Base-by-base conservation (phyloP, 2,329 filamentous ascomycete species). In the Coniochaeta pulveracea region DNA sequence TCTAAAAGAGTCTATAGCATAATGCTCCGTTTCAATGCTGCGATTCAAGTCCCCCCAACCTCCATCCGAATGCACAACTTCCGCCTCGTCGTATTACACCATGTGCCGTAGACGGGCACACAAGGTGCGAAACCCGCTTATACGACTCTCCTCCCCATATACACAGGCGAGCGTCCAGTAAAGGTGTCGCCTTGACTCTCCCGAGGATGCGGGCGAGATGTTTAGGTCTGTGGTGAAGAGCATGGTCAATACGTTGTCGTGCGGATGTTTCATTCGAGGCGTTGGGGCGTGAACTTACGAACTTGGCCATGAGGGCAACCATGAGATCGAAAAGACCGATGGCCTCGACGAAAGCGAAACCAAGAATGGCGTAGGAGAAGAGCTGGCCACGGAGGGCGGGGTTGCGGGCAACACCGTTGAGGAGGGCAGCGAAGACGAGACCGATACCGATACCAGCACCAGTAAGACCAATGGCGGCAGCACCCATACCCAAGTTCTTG, bases 401-500 rank as follows among this genome's bases (percentile, higher is more conserved):
- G 83, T 93, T 93, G 72, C 85, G 84, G 72, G 85, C 83, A 63
- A 91, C 84, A 69, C 78, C 78, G 66, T 83, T 79, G 59, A 93
- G 74, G 61, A 93, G 83, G 56, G 83, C 79, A 60, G 81, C 84
- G 77, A 93, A 93, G 60, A 93, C 85, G 60, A 89, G 78, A 74
- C 85, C 85, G 67, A 91, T 93, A 84, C 85, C 85, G 64, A 91
- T 85, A 85, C 84, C 82, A 59, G 83, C 81, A 80, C 81, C 81
- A 60, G 81, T 84, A 57, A 93, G 81, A 81, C 85, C 85, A 59
- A 93, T 86, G 70, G 85, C 85, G 57, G 85, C 85, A 52, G 78
- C 71, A 66, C 82, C 82, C 81, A 86, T 86, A 75, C 82, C 82
- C 57, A 86, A 63, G 79, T 86, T 86, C 76, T 85, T 82, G 65